Evolutionary conservation across 1,139 yeast species (phyloP), one percentile per base, ranked within the genome.

Genomic region (Geotrichum fermentans): DNA sequence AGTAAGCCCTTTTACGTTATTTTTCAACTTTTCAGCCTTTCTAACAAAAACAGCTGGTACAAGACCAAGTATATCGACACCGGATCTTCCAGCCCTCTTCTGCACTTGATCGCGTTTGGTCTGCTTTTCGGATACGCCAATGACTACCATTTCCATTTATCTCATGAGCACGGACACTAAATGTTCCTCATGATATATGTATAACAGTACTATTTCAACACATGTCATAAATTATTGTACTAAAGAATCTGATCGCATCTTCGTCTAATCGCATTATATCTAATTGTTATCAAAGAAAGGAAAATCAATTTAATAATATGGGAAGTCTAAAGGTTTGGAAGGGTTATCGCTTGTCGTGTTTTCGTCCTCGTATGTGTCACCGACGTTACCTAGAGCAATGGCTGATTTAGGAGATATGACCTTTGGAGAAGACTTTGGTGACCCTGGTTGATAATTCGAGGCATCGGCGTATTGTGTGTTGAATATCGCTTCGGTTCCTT

Each of bases 111-210:
- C 56, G 65, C 79, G 54, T 80, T 79, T 66, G 71, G 89, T 67
- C 71, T 88, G 62, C 69, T 79, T 56, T 73, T 86, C 57, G 97
- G 97, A 65, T 90, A 90, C 83, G 78, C 90, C 60, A 76, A 88
- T 75, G 97, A 89, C 75, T 90, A 90, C 82, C 86, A 83, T 77
- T 80, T 87, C 80, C 97, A 90, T 66, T 73, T 80, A 64, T 76
- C 83, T 65, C 83, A 79, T 68, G 80, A 78, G 64, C 60, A 58
- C 54, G 52, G 54, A 43, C 59, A 57, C 50, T 38, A 52, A 45
- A 38, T 16, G 17, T 3, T 13, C 21, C 24, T 34, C 13, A 11
- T 30, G 13, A 11, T 11, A 30, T 11, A 17, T 17, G 30, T 26
- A 13, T 26, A 26, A 13, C 30, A 8, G 30, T 8, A 26, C 20